phyloP scores from a whole-genome alignment of 805 yeast genomes.

The Lipomyces sp. region DNA sequence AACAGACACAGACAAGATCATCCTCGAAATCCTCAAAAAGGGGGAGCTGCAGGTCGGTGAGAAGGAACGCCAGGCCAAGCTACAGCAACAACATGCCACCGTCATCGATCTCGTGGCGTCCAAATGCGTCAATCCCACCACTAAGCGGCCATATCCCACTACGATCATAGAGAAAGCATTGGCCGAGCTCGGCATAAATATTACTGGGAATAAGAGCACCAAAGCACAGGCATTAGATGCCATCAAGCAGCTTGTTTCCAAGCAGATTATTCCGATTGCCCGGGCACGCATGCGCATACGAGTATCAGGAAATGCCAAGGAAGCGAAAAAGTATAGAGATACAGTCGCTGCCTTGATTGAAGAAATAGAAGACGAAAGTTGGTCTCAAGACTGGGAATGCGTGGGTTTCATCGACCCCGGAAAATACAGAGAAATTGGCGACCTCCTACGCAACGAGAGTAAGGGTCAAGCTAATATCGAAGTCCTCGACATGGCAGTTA shows the following conservation, averaged over 20 bases:
- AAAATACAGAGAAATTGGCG: constrained; percentile 71
- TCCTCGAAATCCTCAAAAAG: constrained; percentile 78
- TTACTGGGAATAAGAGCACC: constrained; percentile 72
- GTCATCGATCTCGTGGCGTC: constrained; percentile 81
- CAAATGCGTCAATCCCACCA: constrained; percentile 87
- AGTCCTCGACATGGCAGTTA: constrained; percentile 86
- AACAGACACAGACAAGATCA: constrained; percentile 72
- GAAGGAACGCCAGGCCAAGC: constrained; percentile 81
- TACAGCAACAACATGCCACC: constrained; percentile 76
- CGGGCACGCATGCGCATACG: constrained; percentile 91
- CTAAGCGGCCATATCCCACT: constrained; percentile 91
- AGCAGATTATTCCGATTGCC: constrained; percentile 88
- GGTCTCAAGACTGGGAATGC: constrained; percentile 54
- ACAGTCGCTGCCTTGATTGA: constrained; percentile 52
- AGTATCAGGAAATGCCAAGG: constrained; percentile 58
- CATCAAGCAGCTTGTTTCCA: constrained; percentile 71
- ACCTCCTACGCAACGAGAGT: constrained; percentile 58
- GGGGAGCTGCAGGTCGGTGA: constrained; percentile 96
- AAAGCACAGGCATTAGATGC: constrained; percentile 93
- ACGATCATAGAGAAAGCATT: constrained; percentile 90
- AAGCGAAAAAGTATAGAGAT: constrained; percentile 53
- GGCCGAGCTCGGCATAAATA: constrained; percentile 70
- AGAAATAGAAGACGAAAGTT: constrained; percentile 51
- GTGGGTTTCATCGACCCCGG: constrained; percentile 85
- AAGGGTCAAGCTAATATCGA: constrained; percentile 71